These are phyloP conservation scores for Aquanectria penicillioides DNA, from an alignment of 2,329 filamentous ascomycete species.

Conservation along the genomic window DNA sequence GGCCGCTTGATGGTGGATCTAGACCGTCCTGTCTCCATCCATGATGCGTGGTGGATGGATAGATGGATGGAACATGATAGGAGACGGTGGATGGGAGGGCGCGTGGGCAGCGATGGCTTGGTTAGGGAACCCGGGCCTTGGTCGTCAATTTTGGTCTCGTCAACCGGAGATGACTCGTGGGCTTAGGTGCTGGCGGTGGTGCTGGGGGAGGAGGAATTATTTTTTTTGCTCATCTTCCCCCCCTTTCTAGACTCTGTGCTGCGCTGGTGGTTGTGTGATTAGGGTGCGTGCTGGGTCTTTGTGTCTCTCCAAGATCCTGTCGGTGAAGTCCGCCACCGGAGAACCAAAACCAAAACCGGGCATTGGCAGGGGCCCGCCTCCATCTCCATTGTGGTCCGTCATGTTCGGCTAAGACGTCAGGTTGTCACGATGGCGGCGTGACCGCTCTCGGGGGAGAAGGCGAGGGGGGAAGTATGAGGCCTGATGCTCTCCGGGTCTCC, in stretches of 20 bases:
- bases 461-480: constrained; percentile 5
- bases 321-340: constrained; percentile 19
- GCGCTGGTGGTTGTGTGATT: constrained; percentile 1
- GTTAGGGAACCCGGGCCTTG: not conserved
- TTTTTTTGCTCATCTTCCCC: not conserved
- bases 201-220: not conserved
- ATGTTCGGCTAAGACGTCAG: not conserved
- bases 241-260: not conserved
- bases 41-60: constrained; percentile 4
- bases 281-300: not conserved
- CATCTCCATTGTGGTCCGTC: constrained; percentile 14
- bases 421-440: constrained; percentile 13
- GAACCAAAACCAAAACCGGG: constrained; percentile 4
- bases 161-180: constrained; percentile 18
- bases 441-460: not conserved
- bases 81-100: not conserved
- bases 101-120: constrained; percentile 6
- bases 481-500: constrained; percentile 2
- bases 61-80: constrained; percentile 6
- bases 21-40: constrained; percentile 12
- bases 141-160: not conserved
- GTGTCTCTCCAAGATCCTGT: constrained; percentile 4
- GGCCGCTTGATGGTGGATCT: constrained; percentile 14
- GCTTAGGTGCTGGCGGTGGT: constrained; percentile 5
- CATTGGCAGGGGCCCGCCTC: constrained; percentile 2